Evolutionary conservation across 2,329 filamentous ascomycete genomes (phyloP), one percentile per base, ranked within the genome.

Genomic region (Colletotrichum magnum): DNA sequence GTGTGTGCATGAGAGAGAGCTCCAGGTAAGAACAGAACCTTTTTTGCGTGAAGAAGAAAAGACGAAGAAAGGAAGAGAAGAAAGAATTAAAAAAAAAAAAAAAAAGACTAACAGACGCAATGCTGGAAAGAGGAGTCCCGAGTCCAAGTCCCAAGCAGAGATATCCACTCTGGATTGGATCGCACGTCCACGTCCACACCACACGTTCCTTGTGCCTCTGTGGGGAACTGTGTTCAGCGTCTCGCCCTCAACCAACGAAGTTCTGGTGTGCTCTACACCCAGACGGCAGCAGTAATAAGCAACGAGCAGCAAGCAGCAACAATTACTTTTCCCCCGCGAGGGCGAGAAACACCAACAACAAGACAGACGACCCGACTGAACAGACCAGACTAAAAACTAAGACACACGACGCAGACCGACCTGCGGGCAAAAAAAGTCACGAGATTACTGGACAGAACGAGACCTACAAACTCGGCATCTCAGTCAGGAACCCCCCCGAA

Each of bases 11-110:
- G 24, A 51, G 18, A 28, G 21, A 68, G 26, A 56, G 24, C 54
- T 13, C 32, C 47, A 68, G 58, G 68, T 69, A 41, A 68, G 68
- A 13, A 53, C 10, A 18, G 61, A 61, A 52, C 26, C 36, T 61
- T 60, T 6, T 18, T 60, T 6, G 16, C 18, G n/a, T 5, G 41
- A 15, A 43, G 15, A n/a, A 15, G 51, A 62, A 58, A n/a, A 15
- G 51, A 62, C 53, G 53, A 65, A 65, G 66, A 59, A 65, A 51
- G 24, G 39, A 47, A 32, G 36, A 62, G 32, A 36, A 36, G 47
- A 47, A 47, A 47, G 45, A 6, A 47, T 24, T 21, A n/a, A n/a
- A n/a, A n/a, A n/a, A 18, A 18, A 18, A 47, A 3, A 47, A 47
- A 16, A 18, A 13, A 56, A 47, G 43, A 61, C 62, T 66, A 43